Evolutionary conservation across 192 early-diverging fungal genomes (phyloP).

Genomic region (Backusella circina): DNA sequence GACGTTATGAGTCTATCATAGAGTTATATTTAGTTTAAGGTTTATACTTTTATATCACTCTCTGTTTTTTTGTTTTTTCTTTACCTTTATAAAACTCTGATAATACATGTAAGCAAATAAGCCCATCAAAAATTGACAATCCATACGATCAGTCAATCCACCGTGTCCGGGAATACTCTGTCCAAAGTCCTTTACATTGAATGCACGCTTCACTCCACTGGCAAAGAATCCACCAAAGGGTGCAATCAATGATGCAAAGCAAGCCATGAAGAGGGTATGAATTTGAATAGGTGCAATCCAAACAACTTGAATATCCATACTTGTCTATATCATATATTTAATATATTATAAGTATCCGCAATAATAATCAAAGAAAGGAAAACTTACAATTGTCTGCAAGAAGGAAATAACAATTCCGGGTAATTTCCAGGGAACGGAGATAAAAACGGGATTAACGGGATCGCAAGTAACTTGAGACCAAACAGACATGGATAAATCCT

Average conservation of each 20-base stretch:
- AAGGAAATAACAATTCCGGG: background rate
- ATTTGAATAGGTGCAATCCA: conserved; percentile 79
- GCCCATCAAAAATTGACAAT: conserved; percentile 98
- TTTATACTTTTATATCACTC: too few relatives aligned
- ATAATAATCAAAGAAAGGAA: too few relatives aligned
- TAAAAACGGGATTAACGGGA: conserved; percentile 50
- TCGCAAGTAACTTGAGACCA: conserved; percentile 45
- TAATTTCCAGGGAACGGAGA: conserved; percentile 31
- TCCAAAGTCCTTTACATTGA: conserved; percentile 96
- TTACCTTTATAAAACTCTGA: conserved; percentile 29
- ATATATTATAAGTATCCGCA: background rate
- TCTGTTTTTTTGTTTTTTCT: too few relatives aligned
- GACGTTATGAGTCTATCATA: conserved; percentile 15
- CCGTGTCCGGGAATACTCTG: conserved; percentile 97
- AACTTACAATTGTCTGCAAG: conserved; percentile 14
- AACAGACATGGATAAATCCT: conserved; percentile 44
- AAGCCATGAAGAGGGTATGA: conserved; percentile 83
- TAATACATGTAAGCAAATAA: conserved; percentile 90
- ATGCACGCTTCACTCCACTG: conserved; percentile 91
- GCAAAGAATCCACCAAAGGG: conserved; percentile 99
- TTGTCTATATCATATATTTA: background rate
- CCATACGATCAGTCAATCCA: conserved; percentile 96
- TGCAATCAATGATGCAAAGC: conserved; percentile 92
- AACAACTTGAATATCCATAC: conserved; percentile 46
- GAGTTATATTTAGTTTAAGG: background rate